Base-by-base conservation (phyloP, 495 filamentous ascomycete species). In the Talaromyces wortmannii region DNA sequence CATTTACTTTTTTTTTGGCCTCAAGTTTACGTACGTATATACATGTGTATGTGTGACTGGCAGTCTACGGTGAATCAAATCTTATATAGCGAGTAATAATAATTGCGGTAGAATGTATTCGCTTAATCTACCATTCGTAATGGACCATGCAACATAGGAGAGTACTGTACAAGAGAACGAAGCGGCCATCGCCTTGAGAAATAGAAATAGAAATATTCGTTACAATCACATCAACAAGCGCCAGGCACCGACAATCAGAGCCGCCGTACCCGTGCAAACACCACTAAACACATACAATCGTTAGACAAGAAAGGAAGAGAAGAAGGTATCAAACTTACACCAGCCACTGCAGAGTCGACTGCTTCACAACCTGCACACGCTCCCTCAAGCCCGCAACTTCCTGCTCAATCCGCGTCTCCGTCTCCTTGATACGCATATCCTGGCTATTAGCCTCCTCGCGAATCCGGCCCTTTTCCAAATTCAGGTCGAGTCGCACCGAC, bases 351-450 rank as follows among this genome's bases (percentile, higher is more conserved):
- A 99, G 68, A 46, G 95, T 97, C 61, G 88, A 88, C 69, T 97
- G 97, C 75, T 99, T 97, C 57, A 99, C 94, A 54, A 88, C 90
- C 76, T 97, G 95, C 32, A 99, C 77, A 70, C 92, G 83, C 73
- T 97, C 94, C 57, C 90, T 76, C 60, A 99, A 67, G 17, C 87
- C 88, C 18, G 94, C 94, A 43, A 94, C 91, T 74, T 97, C 94
- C 74, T 97, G 94, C 76, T 99, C 94, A 70, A 99, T 97, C 67
- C 94, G 82, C 47, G 91, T 95, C 71, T 99, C 94, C 15, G 95
- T 97, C 78, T 99, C 94, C 76, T 96, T 96, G 60, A 99, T 91
- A 74, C 96, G 95, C 74, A 99, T 79, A 72, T 97, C 94, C 75
- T 97, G 94, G 60, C 89, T 87, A 62, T 95, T 95, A 7, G 91